These are phyloP conservation scores for Fusarium ramigenum DNA, from an alignment of 2,329 filamentous ascomycete species.

Conservation along the genomic window DNA sequence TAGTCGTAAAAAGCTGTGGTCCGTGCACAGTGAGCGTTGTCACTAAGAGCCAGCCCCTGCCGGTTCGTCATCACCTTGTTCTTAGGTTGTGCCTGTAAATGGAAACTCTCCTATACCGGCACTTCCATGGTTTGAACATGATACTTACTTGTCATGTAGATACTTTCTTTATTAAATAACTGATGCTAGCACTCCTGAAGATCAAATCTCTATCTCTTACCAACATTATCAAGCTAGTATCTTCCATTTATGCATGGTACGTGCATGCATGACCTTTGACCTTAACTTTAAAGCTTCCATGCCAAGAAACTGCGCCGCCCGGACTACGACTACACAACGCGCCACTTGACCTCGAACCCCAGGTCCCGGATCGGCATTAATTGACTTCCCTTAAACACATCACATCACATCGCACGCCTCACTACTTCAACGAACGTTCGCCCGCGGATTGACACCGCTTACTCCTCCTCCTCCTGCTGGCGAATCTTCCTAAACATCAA, in stretches of 20 bases:
- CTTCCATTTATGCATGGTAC: neutral
- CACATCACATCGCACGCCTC: neutral
- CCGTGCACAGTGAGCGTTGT: constrained; percentile 13
- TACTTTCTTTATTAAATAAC: too few relatives aligned
- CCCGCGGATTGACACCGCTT: neutral
- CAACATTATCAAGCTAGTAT: neutral
- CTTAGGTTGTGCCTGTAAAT: neutral
- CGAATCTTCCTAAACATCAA: neutral
- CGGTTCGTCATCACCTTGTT: constrained; percentile 32
- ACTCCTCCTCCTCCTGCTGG: neutral
- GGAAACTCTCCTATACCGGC: neutral
- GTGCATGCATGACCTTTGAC: constrained; percentile 6
- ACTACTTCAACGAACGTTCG: neutral
- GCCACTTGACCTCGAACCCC: constrained; percentile 12
- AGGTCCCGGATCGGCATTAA: neutral
- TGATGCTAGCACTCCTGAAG: neutral
- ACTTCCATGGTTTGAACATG: neutral
- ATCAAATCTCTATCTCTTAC: neutral
- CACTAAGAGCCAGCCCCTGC: constrained; percentile 19
- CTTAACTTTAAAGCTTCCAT: constrained; percentile 9
- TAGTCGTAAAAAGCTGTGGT: constrained; percentile 20
- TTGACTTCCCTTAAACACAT: constrained; percentile 5
- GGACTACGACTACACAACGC: constrained; percentile 24
- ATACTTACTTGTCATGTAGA: neutral
- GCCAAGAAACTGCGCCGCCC: constrained; percentile 38